phyloP scores from a whole-genome alignment of 305 asterid species.

The Lippia alba region DNA sequence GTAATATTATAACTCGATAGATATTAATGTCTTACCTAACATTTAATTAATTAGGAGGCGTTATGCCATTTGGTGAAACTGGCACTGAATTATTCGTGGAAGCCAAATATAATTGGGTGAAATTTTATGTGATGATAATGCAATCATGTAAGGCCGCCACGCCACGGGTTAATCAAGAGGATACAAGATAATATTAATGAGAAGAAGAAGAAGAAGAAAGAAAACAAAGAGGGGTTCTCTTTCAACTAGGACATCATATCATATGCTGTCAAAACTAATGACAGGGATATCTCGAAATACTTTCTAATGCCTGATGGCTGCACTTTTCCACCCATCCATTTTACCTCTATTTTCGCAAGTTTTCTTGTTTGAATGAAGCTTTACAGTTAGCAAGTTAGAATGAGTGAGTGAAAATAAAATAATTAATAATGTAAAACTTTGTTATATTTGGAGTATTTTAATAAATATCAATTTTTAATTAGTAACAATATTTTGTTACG shows the following conservation, averaged over 20 bases:
- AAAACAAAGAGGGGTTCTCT: conserved; percentile 1
- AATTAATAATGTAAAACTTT: too few relatives aligned
- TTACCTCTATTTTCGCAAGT: not conserved
- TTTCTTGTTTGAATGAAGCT: too few relatives aligned
- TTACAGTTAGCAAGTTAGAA: too few relatives aligned
- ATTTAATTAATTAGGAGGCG: too few relatives aligned
- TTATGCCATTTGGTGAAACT: too few relatives aligned
- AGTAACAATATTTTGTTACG: too few relatives aligned
- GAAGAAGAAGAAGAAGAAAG: not conserved
- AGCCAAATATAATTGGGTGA: not conserved
- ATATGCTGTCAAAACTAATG: not conserved
- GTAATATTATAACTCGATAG: too few relatives aligned
- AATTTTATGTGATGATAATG: not conserved
- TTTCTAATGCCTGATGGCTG: conserved; percentile 4
- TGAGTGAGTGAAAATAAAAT: too few relatives aligned
- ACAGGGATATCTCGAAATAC: not conserved
- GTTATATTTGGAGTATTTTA: too few relatives aligned
- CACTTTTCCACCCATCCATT: conserved; percentile 25
- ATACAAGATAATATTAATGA: too few relatives aligned
- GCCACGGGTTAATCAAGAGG: not conserved
- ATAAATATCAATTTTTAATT: too few relatives aligned
- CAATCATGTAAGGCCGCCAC: conserved; percentile 16
- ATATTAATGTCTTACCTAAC: too few relatives aligned
- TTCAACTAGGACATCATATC: conserved; percentile 10
- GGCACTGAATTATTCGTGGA: not conserved